Conservation (phyloP, 768 basidiomycete species). For the Plicaturopsis crispa region DNA sequence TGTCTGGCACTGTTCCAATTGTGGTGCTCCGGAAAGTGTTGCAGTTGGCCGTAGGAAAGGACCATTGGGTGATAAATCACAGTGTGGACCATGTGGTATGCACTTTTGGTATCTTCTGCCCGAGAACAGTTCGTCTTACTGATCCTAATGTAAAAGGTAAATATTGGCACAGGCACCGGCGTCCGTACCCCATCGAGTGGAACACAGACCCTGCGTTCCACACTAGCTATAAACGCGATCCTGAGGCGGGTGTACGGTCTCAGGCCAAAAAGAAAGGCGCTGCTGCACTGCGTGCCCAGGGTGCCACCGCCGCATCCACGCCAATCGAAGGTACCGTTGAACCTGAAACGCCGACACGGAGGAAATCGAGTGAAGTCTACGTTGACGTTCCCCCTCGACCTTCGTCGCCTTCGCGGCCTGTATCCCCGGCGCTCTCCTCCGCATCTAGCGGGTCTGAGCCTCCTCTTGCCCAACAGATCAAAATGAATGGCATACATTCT, state of each 20-base stretch:
- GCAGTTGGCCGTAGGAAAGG: slow-evolving; percentile 85
- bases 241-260: slow-evolving; percentile 46
- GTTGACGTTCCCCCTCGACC: slow-evolving; percentile 23
- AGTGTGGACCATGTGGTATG: slow-evolving; percentile 91
- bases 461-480: slow-evolving; percentile 63
- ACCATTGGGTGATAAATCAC: slow-evolving; percentile 81
- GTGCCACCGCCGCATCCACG: slow-evolving; percentile 22
- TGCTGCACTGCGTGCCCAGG: slow-evolving; percentile 39
- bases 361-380: slow-evolving; percentile 24
- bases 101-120: slow-evolving; percentile 1
- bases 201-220: slow-evolving; percentile 72
- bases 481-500: slow-evolving; percentile 42
- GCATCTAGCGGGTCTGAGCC: slow-evolving; percentile 69
- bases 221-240: slow-evolving; percentile 43
- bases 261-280: slow-evolving; percentile 52
- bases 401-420: slow-evolving; percentile 31
- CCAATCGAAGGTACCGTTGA: slow-evolving; percentile 24
- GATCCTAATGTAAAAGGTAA: slow-evolving; percentile 47
- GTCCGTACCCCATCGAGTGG: slow-evolving; percentile 76
- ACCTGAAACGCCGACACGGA: slow-evolving; percentile 18
- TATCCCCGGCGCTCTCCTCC: slow-evolving; percentile 67
- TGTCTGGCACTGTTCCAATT: slow-evolving; percentile 93
- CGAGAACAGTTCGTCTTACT: slow-evolving; percentile 5
- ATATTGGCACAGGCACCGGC: slow-evolving; percentile 82
- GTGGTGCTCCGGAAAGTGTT: slow-evolving; percentile 83